These are phyloP conservation scores for Suillus brevipes DNA, from an alignment of 768 basidiomycete genomes.

Conservation along the genomic window DNA sequence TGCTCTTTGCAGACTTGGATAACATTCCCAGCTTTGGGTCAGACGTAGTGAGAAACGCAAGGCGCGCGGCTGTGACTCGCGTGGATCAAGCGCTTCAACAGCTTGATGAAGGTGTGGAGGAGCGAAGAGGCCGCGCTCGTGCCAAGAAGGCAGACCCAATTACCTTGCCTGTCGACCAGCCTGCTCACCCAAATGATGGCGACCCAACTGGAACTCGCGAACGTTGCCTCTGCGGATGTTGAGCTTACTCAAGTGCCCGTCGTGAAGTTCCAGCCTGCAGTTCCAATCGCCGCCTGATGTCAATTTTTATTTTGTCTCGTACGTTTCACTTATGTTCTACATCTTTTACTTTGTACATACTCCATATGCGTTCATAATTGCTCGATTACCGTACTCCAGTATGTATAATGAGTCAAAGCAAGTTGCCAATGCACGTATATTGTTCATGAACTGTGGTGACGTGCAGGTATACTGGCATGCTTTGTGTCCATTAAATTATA, in stretches of 20 bases:
- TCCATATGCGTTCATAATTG: not conserved
- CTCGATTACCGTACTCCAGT: not conserved
- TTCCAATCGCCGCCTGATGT: not conserved
- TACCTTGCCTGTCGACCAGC: not conserved
- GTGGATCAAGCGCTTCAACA: constrained; percentile 59
- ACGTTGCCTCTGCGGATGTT: not conserved
- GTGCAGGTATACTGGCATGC: too few species aligned
- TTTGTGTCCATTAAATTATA: too few species aligned
- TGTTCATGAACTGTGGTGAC: too few species aligned
- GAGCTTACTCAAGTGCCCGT: not conserved
- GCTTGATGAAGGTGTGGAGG: constrained; percentile 47
- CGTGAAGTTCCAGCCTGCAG: not conserved
- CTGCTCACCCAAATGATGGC: not conserved
- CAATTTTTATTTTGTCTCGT: not conserved
- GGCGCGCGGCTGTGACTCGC: constrained; percentile 55
- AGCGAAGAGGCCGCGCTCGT: constrained; percentile 29
- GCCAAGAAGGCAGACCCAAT: not conserved
- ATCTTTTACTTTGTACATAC: not conserved
- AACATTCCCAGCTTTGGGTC: constrained; percentile 62
- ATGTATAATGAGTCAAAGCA: not conserved
- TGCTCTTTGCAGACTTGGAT: constrained; percentile 58
- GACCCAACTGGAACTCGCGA: not conserved
- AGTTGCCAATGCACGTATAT: not conserved
- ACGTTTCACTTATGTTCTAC: not conserved
- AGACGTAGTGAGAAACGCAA: constrained; percentile 44